A percentile compares a stretch with the other conserved stretches of the same genome.
These are phyloP conservation scores for Globisporangium acanthophoron DNA, from an alignment of 352 stramenopile genomes.

Conservation along the genomic window DNA sequence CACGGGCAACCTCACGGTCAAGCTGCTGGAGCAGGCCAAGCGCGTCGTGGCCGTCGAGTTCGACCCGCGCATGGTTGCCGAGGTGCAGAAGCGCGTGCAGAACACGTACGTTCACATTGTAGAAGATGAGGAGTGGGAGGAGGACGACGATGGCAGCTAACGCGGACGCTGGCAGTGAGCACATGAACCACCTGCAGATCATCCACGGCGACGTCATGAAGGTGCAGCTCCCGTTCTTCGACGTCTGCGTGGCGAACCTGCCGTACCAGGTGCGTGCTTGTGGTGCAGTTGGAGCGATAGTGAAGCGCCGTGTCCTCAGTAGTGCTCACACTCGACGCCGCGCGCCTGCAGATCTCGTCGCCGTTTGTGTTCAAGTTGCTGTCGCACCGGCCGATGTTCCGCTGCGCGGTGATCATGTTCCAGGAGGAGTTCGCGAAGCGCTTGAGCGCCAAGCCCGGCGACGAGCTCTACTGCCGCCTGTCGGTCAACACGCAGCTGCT, in stretches of 20 bases:
- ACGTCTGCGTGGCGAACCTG: slow-evolving; percentile 99
- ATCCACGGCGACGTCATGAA: slow-evolving; percentile 99
- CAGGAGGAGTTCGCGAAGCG: slow-evolving; percentile 98
- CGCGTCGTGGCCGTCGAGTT: slow-evolving; percentile 98
- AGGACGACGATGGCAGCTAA: no score
- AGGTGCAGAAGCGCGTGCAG: slow-evolving; percentile 98
- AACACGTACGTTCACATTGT: slow-evolving; percentile 69
- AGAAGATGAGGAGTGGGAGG: neutral
- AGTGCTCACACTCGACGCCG: neutral
- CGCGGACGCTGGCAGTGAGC: slow-evolving; percentile 37
- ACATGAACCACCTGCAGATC: slow-evolving; percentile 94
- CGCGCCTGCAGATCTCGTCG: slow-evolving; percentile 90
- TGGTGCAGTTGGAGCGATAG: no score
- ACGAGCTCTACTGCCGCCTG: slow-evolving; percentile 97
- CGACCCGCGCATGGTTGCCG: slow-evolving; percentile 98
- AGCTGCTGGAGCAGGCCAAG: slow-evolving; percentile 96
- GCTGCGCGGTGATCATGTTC: slow-evolving; percentile 99
- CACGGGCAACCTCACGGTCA: slow-evolving; percentile 99
- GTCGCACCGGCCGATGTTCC: slow-evolving; percentile 96
- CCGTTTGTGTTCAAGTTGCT: slow-evolving; percentile 99
- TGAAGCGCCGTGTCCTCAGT: no score
- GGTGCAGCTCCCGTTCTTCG: slow-evolving; percentile 98
- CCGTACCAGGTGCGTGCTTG: slow-evolving; percentile 89
- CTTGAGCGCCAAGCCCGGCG: slow-evolving; percentile 94
- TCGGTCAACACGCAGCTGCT: slow-evolving; percentile 99